A percentile compares a stretch with the other conserved stretches of the same genome.
phyloP scores from a whole-genome alignment of 768 basidiomycete species.

The Cubamyces sp. region DNA sequence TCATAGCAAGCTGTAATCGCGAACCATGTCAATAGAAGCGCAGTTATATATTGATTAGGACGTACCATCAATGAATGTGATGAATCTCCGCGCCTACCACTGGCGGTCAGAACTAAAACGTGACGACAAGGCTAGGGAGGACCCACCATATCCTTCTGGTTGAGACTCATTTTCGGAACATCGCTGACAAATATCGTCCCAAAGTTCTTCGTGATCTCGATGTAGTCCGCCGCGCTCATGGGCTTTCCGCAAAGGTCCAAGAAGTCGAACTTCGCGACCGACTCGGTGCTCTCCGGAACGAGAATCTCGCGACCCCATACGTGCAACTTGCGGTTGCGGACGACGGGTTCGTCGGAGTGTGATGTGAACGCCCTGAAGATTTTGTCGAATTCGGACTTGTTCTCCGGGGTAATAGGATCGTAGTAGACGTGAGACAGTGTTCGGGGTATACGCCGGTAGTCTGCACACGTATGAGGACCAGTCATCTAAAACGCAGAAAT shows the following conservation, averaged over 20 bases:
- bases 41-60: conserved; percentile 14
- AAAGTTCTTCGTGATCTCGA: conserved; percentile 90
- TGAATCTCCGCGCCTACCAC: conserved; percentile 85
- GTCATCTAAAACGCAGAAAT: background rate
- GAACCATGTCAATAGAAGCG: too few relatives aligned
- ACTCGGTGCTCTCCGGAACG: conserved; percentile 79
- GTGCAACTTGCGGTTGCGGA: conserved; percentile 63
- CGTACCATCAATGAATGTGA: conserved; percentile 93
- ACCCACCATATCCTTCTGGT: conserved; percentile 82
- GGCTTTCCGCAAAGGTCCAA: conserved; percentile 85
- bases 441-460: conserved; percentile 93
- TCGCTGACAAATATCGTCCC: conserved; percentile 86
- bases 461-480: conserved; percentile 43
- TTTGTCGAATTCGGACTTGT: conserved; percentile 73
- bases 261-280: conserved; percentile 87
- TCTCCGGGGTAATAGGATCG: conserved; percentile 71
- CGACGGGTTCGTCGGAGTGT: conserved; percentile 57
- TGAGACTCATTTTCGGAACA: conserved; percentile 86
- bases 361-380: conserved; percentile 77
- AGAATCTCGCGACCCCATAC: conserved; percentile 90
- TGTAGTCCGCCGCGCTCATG: conserved; percentile 92
- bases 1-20: conserved; percentile 78
- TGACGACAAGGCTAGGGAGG: background rate
- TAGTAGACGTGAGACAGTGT: conserved; percentile 95
- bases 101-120: background rate